A percentile compares a stretch with the other conserved stretches of the same genome.
phyloP scores from a whole-genome alignment of 2,329 filamentous ascomycete species.

The Exutisphaerella laricina region DNA sequence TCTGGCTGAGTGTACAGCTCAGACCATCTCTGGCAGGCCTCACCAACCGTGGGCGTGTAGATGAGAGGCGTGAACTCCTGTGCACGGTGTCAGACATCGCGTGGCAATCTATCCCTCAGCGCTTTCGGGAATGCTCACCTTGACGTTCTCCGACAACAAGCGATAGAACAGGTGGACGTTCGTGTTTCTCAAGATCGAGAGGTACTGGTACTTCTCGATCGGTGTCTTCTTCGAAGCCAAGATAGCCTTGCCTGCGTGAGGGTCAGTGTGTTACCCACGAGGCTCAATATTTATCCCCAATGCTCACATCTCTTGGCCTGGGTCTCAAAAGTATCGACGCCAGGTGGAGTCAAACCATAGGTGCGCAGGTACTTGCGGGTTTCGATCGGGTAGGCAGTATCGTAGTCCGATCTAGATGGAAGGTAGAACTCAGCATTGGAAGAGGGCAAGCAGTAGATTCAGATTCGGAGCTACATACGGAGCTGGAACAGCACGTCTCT shows the following conservation, averaged over 20 bases:
- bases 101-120: neutral
- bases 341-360: conserved; percentile 49
- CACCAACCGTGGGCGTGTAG: conserved; percentile 87
- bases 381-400: conserved; percentile 45
- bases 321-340: conserved; percentile 45
- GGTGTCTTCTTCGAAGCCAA: conserved; percentile 62
- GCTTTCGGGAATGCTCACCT: conserved; percentile 34
- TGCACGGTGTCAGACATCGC: conserved; percentile 4
- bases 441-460: conserved; percentile 3
- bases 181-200: conserved; percentile 67
- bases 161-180: conserved; percentile 81
- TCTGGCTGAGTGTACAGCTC: conserved; percentile 93
- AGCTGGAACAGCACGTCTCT: conserved; percentile 29
- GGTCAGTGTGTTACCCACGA: conserved; percentile 28
- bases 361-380: conserved; percentile 48
- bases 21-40: conserved; percentile 94
- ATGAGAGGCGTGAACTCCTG: conserved; percentile 76
- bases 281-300: conserved; percentile 3
- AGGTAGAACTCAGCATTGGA: conserved; percentile 10
- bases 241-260: conserved; percentile 61
- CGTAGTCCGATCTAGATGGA: conserved; percentile 37
- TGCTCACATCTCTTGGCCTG: conserved; percentile 48
- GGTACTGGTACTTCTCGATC: conserved; percentile 79
- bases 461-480: conserved; percentile 16
- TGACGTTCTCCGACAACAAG: conserved; percentile 67